Evolutionary conservation across 225 moss, liverwort and hornwort genomes (phyloP).

Genomic region (Bryoerythrophyllum caledonicum): DNA sequence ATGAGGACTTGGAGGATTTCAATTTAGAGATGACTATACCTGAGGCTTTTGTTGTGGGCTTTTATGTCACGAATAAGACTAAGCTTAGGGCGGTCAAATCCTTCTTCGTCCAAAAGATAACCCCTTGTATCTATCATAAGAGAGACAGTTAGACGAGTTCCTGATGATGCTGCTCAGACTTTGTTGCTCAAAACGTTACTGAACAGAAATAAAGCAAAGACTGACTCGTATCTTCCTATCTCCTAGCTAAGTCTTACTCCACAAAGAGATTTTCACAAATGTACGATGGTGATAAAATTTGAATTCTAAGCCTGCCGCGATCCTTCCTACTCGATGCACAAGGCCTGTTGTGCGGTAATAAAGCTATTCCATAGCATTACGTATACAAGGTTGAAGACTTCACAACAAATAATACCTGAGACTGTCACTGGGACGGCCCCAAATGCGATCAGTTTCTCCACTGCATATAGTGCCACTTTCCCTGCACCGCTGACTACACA

Average conservation of each 20-base stretch:
- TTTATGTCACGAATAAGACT: constrained; percentile 83
- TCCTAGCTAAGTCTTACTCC: not conserved
- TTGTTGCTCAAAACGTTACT: not conserved
- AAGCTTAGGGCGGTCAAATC: constrained; percentile 88
- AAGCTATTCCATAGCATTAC: not conserved
- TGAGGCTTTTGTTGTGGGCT: constrained; percentile 57
- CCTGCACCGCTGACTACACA: constrained; percentile 98
- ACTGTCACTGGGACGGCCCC: constrained; percentile 85
- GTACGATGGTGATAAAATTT: not conserved
- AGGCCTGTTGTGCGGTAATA: not conserved
- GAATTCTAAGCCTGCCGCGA: not conserved
- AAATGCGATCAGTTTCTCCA: constrained; percentile 92
- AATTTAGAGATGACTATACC: constrained; percentile 27
- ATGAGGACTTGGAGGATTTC: not conserved
- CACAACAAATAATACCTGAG: constrained; percentile 54
- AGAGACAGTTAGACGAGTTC: constrained; percentile 17
- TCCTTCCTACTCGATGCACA: constrained; percentile 11
- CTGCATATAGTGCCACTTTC: constrained; percentile 90
- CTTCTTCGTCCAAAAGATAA: constrained; percentile 94
- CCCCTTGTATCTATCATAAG: constrained; percentile 82
- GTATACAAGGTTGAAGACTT: constrained; percentile 1
- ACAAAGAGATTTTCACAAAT: constrained; percentile 2
- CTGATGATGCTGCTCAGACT: constrained; percentile 7
- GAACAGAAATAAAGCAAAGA: not conserved
- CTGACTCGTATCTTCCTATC: not conserved